These are phyloP conservation scores for Psilocybe azurescens DNA, from an alignment of 768 basidiomycete species.

Conservation along the genomic window DNA sequence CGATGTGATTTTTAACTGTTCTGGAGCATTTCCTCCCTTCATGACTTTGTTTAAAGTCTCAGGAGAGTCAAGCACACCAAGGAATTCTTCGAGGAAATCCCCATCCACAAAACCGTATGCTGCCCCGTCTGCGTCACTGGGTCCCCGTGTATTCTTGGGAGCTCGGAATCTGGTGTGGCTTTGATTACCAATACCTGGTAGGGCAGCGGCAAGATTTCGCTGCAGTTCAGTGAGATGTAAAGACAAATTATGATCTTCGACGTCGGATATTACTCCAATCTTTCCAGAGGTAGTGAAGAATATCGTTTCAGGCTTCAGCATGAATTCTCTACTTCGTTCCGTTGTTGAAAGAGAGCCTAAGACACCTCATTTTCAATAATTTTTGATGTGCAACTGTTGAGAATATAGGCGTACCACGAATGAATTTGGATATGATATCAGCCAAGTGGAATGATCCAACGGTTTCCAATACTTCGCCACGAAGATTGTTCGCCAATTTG, in stretches of 20 bases:
- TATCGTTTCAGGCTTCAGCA: conserved; percentile 62
- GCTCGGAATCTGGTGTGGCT: conserved; percentile 78
- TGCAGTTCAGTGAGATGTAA: conserved; percentile 72
- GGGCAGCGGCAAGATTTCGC: conserved; percentile 68
- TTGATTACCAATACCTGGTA: conserved; percentile 57
- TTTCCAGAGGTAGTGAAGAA: conserved; percentile 83
- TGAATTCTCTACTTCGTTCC: conserved; percentile 44
- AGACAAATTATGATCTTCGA: conserved; percentile 54
- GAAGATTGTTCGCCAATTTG: conserved; percentile 47
- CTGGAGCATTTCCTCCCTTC: conserved; percentile 61
- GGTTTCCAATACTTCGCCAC: conserved; percentile 55
- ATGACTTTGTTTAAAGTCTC: conserved; percentile 56
- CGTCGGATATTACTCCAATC: conserved; percentile 73
- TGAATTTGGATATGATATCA: conserved; percentile 79
- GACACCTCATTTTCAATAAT: conserved; percentile 2
- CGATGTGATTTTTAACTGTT: conserved; percentile 53
- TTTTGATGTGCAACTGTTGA: background rate
- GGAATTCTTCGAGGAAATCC: conserved; percentile 78
- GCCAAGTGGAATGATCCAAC: conserved; percentile 77
- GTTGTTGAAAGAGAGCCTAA: conserved; percentile 60
- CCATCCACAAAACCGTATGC: conserved; percentile 88
- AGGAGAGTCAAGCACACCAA: conserved; percentile 44
- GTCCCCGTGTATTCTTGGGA: conserved; percentile 61
- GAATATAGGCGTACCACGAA: conserved; percentile 52
- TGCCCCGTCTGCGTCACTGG: conserved; percentile 58